Conservation (phyloP, 2,329 filamentous ascomycete species). For the Scortechinia acanthostroma region DNA sequence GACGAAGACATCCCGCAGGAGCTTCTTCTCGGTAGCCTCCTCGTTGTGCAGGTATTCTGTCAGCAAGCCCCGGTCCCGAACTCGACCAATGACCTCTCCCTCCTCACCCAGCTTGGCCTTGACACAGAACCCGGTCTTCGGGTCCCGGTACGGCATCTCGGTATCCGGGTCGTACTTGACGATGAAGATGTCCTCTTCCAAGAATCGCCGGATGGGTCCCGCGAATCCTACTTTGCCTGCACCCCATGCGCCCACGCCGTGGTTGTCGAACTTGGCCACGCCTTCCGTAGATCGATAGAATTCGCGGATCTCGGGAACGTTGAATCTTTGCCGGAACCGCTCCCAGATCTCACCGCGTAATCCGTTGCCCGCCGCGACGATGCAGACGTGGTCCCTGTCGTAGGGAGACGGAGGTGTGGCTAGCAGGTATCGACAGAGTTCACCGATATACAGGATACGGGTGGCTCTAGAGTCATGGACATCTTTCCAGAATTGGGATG, state of each 20-base stretch:
- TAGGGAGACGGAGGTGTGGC: slow-evolving; percentile 30
- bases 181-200: slow-evolving; percentile 31
- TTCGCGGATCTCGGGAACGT: slow-evolving; percentile 32
- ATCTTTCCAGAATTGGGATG: slow-evolving; percentile 33
- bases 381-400: slow-evolving; percentile 31
- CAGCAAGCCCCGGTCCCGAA: slow-evolving; percentile 25
- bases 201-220: slow-evolving; percentile 24
- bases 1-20: slow-evolving; percentile 30
- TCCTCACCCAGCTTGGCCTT: slow-evolving; percentile 23
- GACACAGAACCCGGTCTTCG: slow-evolving; percentile 31
- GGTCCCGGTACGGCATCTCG: slow-evolving; percentile 29
- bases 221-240: slow-evolving; percentile 32
- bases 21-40: slow-evolving; percentile 30
- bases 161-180: slow-evolving; percentile 29
- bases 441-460: slow-evolving; percentile 35
- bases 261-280: slow-evolving; percentile 32
- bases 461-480: slow-evolving; percentile 30
- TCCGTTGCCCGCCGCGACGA: slow-evolving; percentile 35
- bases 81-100: slow-evolving; percentile 33
- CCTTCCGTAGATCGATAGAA: slow-evolving; percentile 38
- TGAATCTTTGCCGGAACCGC: slow-evolving; percentile 30
- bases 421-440: slow-evolving; percentile 37
- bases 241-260: slow-evolving; percentile 25
- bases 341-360: slow-evolving; percentile 37
- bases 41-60: slow-evolving; percentile 30